Evolutionary conservation across 1,284 basidiomycete species (phyloP).

Genomic region (Trichosporon faecale): DNA sequence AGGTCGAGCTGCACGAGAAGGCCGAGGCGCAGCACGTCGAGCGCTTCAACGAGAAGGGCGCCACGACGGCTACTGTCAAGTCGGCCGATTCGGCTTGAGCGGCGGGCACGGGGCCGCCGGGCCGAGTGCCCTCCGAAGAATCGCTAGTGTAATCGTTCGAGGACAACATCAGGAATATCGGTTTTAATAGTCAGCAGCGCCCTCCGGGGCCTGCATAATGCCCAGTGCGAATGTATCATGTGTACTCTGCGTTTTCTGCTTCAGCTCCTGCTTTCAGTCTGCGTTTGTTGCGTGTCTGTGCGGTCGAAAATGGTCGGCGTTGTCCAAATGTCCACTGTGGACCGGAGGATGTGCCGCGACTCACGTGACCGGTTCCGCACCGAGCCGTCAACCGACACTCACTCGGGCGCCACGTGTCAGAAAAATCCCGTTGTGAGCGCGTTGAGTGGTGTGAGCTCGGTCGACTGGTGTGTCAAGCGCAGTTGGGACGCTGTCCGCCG

Average conservation of each 20-base stretch:
- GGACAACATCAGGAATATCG: neutral
- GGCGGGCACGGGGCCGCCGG: no score
- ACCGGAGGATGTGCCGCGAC: neutral
- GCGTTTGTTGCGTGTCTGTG: no score
- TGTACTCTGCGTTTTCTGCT: neutral
- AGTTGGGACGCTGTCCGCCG: no score
- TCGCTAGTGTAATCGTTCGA: neutral
- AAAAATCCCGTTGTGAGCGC: neutral
- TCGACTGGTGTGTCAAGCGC: neutral
- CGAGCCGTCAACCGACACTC: neutral
- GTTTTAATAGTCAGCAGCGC: neutral
- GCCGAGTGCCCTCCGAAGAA: neutral
- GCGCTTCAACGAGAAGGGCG: conserved; percentile 4
- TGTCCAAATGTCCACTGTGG: no score
- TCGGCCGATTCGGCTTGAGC: neutral
- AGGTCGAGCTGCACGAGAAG: conserved; percentile 25
- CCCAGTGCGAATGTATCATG: neutral
- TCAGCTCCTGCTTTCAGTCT: no score
- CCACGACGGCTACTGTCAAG: neutral
- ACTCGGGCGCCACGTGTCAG: neutral
- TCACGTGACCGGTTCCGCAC: neutral
- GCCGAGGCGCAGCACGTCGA: conserved; percentile 21
- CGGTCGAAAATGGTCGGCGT: no score
- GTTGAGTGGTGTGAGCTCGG: neutral
- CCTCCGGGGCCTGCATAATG: neutral